phyloP scores from a whole-genome alignment of 1,139 yeast species.

The Taphrina communis region DNA sequence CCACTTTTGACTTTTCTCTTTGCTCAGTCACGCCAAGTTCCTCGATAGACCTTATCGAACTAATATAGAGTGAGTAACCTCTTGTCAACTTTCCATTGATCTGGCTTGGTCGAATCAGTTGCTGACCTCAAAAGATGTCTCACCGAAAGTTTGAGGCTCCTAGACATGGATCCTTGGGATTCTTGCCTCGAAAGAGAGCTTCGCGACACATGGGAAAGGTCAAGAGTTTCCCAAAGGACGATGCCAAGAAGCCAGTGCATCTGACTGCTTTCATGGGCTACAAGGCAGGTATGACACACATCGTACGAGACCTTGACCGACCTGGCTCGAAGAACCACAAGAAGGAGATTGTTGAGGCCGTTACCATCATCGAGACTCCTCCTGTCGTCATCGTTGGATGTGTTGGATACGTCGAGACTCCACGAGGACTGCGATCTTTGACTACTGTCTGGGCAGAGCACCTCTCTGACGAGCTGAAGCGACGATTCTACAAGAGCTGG shows the following conservation, averaged over 20 bases:
- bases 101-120: background rate
- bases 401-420: slow-evolving; percentile 99
- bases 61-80: background rate
- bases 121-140: slow-evolving; percentile 65
- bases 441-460: slow-evolving; percentile 99
- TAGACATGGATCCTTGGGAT: slow-evolving; percentile 99
- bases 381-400: slow-evolving; percentile 99
- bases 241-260: slow-evolving; percentile 97
- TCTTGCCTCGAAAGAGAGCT: slow-evolving; percentile 78
- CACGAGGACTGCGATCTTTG: slow-evolving; percentile 99
- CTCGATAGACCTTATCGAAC: slow-evolving; percentile 12
- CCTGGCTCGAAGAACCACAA: slow-evolving; percentile 99
- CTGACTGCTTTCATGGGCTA: slow-evolving; percentile 98
- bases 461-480: slow-evolving; percentile 97
- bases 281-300: slow-evolving; percentile 99
- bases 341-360: slow-evolving; percentile 99
- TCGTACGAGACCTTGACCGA: slow-evolving; percentile 99
- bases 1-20: background rate
- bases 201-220: slow-evolving; percentile 98
- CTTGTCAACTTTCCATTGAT: background rate
- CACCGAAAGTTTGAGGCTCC: slow-evolving; percentile 99
- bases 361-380: slow-evolving; percentile 98
- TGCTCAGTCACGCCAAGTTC: slow-evolving; percentile 8
- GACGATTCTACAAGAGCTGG: slow-evolving; percentile 99
- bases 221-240: slow-evolving; percentile 99